Evolutionary conservation across 305 asterid genomes (phyloP), one percentile per base, ranked within the genome.

Genomic region (Solanum aculeatissimum): DNA sequence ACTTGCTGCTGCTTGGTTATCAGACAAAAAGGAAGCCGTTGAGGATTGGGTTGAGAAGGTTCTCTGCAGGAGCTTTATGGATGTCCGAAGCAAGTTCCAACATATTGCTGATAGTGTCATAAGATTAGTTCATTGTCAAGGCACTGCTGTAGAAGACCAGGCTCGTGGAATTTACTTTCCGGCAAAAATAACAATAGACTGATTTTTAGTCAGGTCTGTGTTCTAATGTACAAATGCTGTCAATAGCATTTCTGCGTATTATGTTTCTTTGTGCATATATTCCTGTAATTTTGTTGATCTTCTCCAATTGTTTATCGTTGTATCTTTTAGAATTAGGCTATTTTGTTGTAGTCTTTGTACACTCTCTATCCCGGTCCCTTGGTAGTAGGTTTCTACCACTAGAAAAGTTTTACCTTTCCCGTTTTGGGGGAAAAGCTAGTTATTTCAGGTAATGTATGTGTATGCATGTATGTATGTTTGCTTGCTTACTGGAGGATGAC

Each of bases 1-100:
- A 23, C 93, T 95, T 16, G 98, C 98, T 14, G 98, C 98, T 21
- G 89, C 90, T 86, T 95, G 97, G 97, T 27, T 91, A 86, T 77
- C 95, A 1, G 93, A 91, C 68, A 83, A 80, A 32, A 88, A 84
- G 79, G 86, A 84, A 16, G 90, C 91, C 0, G 23, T 92, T 86
- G 92, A 85, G 70, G 92, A 93, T 70, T 97, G 99, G 99, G 89
- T 97, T 11, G 93, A 92, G 85, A 83, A 83, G 45, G 97, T 95
- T 72, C 92, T 95, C 6, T 85, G 89, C 79, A 80, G 60, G 83
- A 88, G 94, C 84, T 83, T 97, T 65, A 82, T 86, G 72, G 92
- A 92, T 85, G 93, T 92, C 87, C 84, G 65, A 38, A 82, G 63
- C 69, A 89, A 87, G 87, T 85, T 83, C 86, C 82, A 84, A 27